These are phyloP conservation scores for Geosmithia flava DNA, from an alignment of 2,329 filamentous ascomycete species.

Conservation along the genomic window DNA sequence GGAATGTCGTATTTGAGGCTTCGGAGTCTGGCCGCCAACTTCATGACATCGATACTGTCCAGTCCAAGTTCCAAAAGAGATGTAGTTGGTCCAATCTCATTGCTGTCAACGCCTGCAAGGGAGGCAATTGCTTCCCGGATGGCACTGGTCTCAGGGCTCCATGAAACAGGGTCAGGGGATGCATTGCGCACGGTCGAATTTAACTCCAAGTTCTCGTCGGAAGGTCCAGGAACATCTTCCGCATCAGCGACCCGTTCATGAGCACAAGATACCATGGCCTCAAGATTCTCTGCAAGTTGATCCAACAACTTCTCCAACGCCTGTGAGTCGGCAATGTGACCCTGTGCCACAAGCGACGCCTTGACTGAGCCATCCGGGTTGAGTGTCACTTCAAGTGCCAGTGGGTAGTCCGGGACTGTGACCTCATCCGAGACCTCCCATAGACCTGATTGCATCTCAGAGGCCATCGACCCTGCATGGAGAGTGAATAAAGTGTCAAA, in stretches of 20 bases:
- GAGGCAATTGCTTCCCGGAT: conserved; percentile 51
- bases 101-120: conserved; percentile 40
- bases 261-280: not conserved
- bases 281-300: conserved; percentile 16
- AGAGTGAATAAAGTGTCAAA: conserved; percentile 82
- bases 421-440: conserved; percentile 43
- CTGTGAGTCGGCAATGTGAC: conserved; percentile 16
- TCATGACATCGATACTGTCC: conserved; percentile 88
- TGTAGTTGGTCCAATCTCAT: conserved; percentile 41
- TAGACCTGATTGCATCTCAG: not conserved
- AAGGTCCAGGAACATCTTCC: not conserved
- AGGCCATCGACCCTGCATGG: conserved; percentile 29
- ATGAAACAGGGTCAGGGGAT: conserved; percentile 15
- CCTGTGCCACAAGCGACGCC: conserved; percentile 48
- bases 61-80: conserved; percentile 74
- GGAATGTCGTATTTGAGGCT: conserved; percentile 45
- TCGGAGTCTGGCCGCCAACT: conserved; percentile 61
- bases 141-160: conserved; percentile 38
- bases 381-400: conserved; percentile 64
- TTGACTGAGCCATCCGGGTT: conserved; percentile 31
- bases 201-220: not conserved
- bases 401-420: conserved; percentile 52
- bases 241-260: not conserved
- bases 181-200: not conserved
- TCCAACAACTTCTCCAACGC: conserved; percentile 23